A percentile compares a stretch with the other conserved stretches of the same genome.
phyloP scores from a whole-genome alignment of 192 early-diverging fungal genomes.

The Backusella sp. region DNA sequence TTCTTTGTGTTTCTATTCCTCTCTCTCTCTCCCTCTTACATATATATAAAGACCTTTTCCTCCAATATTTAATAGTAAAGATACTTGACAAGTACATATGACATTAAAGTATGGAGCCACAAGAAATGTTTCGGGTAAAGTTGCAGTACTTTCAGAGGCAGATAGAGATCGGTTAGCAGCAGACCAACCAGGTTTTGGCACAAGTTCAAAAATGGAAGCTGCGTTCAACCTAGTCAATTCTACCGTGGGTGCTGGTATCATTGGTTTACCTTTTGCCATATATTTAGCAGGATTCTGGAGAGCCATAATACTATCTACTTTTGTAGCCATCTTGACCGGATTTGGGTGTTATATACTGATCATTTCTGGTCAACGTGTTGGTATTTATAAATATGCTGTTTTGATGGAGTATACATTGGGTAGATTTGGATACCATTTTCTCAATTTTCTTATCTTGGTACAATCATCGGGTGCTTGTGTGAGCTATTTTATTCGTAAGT shows the following conservation, averaged over 20 bases:
- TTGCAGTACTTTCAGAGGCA: slow-evolving; percentile 7
- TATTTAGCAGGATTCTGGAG: slow-evolving; percentile 58
- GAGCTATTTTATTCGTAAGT: slow-evolving; percentile 59
- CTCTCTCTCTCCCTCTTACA: too few relatives aligned
- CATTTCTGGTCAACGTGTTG: slow-evolving; percentile 49
- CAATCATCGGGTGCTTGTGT: slow-evolving; percentile 60
- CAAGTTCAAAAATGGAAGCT: slow-evolving; percentile 39
- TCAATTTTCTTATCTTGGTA: slow-evolving; percentile 58
- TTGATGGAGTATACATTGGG: slow-evolving; percentile 57
- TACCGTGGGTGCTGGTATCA: slow-evolving; percentile 67
- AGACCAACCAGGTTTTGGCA: slow-evolving; percentile 42
- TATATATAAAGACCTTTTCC: too few relatives aligned
- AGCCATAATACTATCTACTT: slow-evolving; percentile 46
- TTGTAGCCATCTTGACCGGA: slow-evolving; percentile 51
- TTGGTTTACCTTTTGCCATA: slow-evolving; percentile 67
- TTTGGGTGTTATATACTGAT: slow-evolving; percentile 56
- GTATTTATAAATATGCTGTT: slow-evolving; percentile 54
- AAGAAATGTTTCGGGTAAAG: slow-evolving; percentile 15
- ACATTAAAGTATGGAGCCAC: slow-evolving; percentile 41
- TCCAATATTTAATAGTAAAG: neutral
- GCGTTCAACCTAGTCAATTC: slow-evolving; percentile 71
- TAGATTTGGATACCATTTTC: slow-evolving; percentile 45
- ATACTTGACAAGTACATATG: slow-evolving; percentile 12
- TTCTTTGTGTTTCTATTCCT: neutral
- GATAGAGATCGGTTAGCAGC: slow-evolving; percentile 30